Percentiles rank a stretch among this genome's conserved stretches.
These are phyloP conservation scores for Penicillium atrosanguineum DNA, from an alignment of 495 filamentous ascomycete species.

Conservation along the genomic window DNA sequence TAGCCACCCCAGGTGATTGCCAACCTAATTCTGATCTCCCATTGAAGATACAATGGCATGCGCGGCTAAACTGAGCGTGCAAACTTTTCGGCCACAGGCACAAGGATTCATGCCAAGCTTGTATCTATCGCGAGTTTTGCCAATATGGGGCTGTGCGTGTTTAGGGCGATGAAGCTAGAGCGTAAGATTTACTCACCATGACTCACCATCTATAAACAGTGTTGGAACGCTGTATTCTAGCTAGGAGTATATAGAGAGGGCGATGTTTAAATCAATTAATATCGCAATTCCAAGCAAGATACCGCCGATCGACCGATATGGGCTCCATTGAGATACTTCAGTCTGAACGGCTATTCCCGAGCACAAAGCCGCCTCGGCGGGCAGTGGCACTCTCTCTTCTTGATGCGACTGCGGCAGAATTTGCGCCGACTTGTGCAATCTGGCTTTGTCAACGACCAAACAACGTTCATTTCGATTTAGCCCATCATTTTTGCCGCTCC, in stretches of 20 bases:
- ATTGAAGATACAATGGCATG: background rate
- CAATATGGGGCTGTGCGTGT: background rate
- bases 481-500: conserved; percentile 21
- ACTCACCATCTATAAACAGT: background rate
- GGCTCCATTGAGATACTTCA: conserved; percentile 1
- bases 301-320: background rate
- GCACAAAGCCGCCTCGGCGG: background rate
- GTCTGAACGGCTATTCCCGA: conserved; percentile 15
- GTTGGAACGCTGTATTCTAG: background rate
- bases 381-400: conserved; percentile 26
- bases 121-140: background rate
- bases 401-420: conserved; percentile 29
- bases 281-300: background rate
- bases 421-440: conserved; percentile 17
- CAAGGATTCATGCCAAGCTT: too few species aligned
- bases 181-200: background rate
- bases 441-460: conserved; percentile 28
- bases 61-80: too few species aligned
- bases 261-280: too few species aligned
- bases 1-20: background rate
- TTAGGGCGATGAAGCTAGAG: background rate
- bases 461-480: conserved; percentile 3
- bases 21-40: background rate
- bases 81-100: too few species aligned
- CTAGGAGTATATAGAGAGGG: background rate